phyloP scores from a whole-genome alignment of 208 protist species.

The Leishmania aethiopica region DNA sequence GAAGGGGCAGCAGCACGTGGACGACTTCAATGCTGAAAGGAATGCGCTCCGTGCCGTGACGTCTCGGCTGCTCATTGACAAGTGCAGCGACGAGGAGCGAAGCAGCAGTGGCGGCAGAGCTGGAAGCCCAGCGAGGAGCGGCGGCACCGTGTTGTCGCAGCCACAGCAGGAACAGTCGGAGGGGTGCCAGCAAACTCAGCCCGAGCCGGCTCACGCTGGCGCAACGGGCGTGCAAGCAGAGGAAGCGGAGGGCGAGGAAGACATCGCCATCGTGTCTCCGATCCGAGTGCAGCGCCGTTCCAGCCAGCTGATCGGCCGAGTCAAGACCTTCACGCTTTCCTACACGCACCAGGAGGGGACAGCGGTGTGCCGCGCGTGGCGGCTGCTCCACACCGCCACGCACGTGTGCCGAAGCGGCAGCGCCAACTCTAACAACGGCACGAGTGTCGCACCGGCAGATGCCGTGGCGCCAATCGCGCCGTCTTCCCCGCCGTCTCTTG shows the following conservation, averaged over 20 bases:
- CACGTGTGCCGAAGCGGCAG: conserved; percentile 2
- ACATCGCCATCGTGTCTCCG: conserved; percentile 9
- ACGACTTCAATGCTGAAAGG: neutral
- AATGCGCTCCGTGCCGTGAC: neutral
- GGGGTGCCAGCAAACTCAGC: neutral
- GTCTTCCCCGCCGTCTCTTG: neutral
- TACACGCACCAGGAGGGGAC: conserved; percentile 69
- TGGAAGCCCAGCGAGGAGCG: neutral
- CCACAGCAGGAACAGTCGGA: neutral
- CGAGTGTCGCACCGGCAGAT: neutral
- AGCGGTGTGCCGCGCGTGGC: conserved; percentile 76
- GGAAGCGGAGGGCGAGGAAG: conserved; percentile 3
- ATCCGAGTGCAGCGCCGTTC: conserved; percentile 30
- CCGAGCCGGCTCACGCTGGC: neutral
- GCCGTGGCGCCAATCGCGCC: neutral
- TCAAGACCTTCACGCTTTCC: conserved; percentile 73
- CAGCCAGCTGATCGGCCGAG: conserved; percentile 29
- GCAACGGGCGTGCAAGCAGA: neutral
- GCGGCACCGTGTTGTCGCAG: neutral
- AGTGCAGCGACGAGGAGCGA: neutral
- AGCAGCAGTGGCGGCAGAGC: neutral
- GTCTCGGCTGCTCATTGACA: neutral
- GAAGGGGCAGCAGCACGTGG: neutral
- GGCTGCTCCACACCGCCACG: conserved; percentile 46
- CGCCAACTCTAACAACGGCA: neutral